A percentile compares a stretch with the other conserved stretches of the same genome.
These are phyloP conservation scores for Tylopilus rubrobrunneus DNA, from an alignment of 768 basidiomycete species.

Conservation along the genomic window DNA sequence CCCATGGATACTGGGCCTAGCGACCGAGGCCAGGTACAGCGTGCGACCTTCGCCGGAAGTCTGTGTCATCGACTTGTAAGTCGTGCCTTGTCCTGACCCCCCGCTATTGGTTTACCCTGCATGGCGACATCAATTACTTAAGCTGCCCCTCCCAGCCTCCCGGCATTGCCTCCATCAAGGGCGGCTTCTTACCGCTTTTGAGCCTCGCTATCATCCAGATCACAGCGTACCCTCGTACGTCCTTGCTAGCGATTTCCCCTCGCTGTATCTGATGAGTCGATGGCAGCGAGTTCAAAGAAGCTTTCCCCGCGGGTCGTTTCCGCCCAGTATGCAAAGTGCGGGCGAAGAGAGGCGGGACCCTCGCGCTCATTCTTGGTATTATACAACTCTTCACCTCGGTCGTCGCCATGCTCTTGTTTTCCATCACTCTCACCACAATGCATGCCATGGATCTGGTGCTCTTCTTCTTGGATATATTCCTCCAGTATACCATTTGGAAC, in stretches of 20 bases:
- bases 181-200: conserved; percentile 72
- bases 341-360: conserved; percentile 74
- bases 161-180: conserved; percentile 69
- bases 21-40: conserved; percentile 80
- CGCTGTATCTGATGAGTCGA: too few species aligned
- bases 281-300: conserved; percentile 85
- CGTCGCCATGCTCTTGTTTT: too few species aligned
- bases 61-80: conserved; percentile 82
- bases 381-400: too few species aligned
- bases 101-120: conserved; percentile 1
- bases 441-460: too few species aligned
- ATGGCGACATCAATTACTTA: conserved; percentile 79
- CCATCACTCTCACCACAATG: too few species aligned
- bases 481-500: too few species aligned
- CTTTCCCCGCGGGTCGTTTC: conserved; percentile 90
- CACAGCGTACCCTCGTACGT: conserved; percentile 70
- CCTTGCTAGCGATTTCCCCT: background rate
- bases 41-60: conserved; percentile 75
- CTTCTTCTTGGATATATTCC: too few species aligned
- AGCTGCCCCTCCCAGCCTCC: conserved; percentile 77
- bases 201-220: conserved; percentile 86
- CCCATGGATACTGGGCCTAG: conserved; percentile 92
- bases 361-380: too few species aligned
- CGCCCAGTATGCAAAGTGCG: conserved; percentile 88
- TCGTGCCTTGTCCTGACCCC: conserved; percentile 11